Evolutionary conservation across 768 basidiomycete species (phyloP).

Genomic region (Boletus pseudopeckii): DNA sequence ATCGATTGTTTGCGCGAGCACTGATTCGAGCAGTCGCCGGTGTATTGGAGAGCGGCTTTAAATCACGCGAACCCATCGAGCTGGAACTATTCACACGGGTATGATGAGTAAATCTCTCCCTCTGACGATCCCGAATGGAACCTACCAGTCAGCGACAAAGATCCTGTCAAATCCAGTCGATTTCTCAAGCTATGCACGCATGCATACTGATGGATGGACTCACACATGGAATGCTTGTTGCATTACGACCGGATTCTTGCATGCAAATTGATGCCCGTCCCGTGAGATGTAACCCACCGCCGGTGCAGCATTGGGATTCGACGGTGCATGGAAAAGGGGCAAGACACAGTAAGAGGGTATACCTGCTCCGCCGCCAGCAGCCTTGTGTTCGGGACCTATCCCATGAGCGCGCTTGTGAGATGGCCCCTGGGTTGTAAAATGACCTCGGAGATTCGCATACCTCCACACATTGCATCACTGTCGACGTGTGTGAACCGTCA

Average conservation of each 20-base stretch:
- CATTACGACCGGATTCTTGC: conserved; percentile 50
- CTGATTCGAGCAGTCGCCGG: conserved; percentile 40
- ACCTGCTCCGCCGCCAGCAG: conserved; percentile 34
- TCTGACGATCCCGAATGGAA: not conserved
- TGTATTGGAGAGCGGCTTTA: conserved; percentile 42
- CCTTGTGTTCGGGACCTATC: conserved; percentile 50
- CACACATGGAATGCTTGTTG: conserved; percentile 61
- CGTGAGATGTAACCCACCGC: conserved; percentile 47
- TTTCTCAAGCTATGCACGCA: not conserved
- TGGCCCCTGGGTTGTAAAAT: not conserved
- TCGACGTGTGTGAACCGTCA: not conserved
- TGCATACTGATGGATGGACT: conserved; percentile 16
- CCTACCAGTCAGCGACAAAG: conserved; percentile 53
- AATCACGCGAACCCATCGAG: conserved; percentile 47
- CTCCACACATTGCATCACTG: conserved; percentile 52
- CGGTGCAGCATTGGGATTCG: conserved; percentile 25
- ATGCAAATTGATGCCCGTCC: conserved; percentile 55
- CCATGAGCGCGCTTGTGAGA: not conserved
- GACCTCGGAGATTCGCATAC: conserved; percentile 23
- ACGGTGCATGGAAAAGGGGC: conserved; percentile 49
- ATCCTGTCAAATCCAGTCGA: conserved; percentile 33
- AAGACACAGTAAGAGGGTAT: conserved; percentile 54
- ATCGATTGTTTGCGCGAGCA: conserved; percentile 41
- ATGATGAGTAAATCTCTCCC: not conserved
- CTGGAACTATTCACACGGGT: conserved; percentile 37